Base-by-base conservation (phyloP, 768 basidiomycete species). In the Cystofilobasidium macerans region DNA sequence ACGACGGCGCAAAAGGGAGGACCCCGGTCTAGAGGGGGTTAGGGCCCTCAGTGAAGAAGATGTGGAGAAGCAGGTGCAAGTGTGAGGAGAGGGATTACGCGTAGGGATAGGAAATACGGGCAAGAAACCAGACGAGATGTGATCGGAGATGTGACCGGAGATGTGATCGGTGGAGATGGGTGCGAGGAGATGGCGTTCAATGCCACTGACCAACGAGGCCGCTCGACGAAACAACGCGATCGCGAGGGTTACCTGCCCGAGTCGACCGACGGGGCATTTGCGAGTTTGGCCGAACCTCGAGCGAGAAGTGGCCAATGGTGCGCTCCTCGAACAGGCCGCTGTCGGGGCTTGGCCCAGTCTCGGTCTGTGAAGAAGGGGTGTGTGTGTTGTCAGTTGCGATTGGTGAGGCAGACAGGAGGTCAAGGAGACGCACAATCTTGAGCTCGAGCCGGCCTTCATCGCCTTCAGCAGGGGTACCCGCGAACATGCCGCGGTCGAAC, bases 291-390 rank as follows among this genome's bases (percentile, higher is more conserved):
- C 51, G 51, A 30, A 54, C 51, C 51, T 54, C 51, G 51, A 54
- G 51, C 51, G 51, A 32, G 22, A 54, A 54, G 51, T 54, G 51
- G 51, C 51, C 51, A 30, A 54, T 30, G 51, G 30, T 54, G 28
- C 51, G 51, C 51, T 54, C 51, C 51, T 54, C 51, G 51, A 32
- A 13, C 51, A 54, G 4, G 51, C 28, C 51, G 28, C 28, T 54
- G 8, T 32, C 51, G 28, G 30, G 18, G 28, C 18, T 22, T 20
- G 51, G 51, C 18, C 51, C 51, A 6, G 51, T 54, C 28, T 54
- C 51, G 51, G 51, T 54, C 51, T 54, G 28, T 16, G 13, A 3
- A 2, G n/a, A 30, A 26, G 48, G 18, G 47, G 51, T 8, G 51
- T 13, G 28, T 2, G 28, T 12, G 51, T 20, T 47, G 22, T 6